A percentile compares a stretch with the other conserved stretches of the same genome.
Evolutionary conservation across 73 alveolate genomes (phyloP).

Genomic region (Paramecium sonneborni): DNA sequence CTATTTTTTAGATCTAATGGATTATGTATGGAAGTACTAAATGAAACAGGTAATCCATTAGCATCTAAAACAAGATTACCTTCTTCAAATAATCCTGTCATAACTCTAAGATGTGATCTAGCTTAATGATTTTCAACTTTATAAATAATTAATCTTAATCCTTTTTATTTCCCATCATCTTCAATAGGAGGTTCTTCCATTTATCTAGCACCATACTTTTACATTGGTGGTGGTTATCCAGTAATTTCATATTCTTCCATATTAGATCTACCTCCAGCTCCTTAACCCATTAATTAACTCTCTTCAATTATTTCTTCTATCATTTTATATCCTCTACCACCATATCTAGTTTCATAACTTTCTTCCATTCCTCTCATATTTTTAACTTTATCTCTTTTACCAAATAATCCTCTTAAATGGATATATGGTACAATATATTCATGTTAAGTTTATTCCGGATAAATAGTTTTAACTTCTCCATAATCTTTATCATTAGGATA

Average conservation of each 20-base stretch:
- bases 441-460: slow-evolving; percentile 70
- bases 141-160: slow-evolving; percentile 72
- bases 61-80: slow-evolving; percentile 72
- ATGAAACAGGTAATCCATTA: slow-evolving; percentile 43
- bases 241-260: slow-evolving; percentile 37
- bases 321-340: slow-evolving; percentile 40
- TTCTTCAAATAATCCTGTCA: slow-evolving; percentile 77
- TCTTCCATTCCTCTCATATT: slow-evolving; percentile 26
- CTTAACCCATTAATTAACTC: neutral
- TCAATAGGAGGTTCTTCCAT: neutral
- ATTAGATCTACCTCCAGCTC: slow-evolving; percentile 6
- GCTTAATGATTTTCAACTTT: slow-evolving; percentile 69
- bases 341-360: neutral
- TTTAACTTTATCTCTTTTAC: slow-evolving; percentile 32
- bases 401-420: slow-evolving; percentile 70
- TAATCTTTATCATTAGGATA: slow-evolving; percentile 79
- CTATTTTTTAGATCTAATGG: slow-evolving; percentile 58
- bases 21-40: slow-evolving; percentile 64
- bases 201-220: neutral
- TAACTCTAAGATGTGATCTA: slow-evolving; percentile 69
- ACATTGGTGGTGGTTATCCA: slow-evolving; percentile 30
- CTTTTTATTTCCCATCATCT: slow-evolving; percentile 55
- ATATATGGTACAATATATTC: slow-evolving; percentile 76
- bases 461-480: slow-evolving; percentile 59
- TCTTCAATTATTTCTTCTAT: slow-evolving; percentile 45